Evolutionary conservation across 345 rosid genomes (phyloP), one percentile per base, ranked within the genome.

Genomic region (Gossypium turneri): DNA sequence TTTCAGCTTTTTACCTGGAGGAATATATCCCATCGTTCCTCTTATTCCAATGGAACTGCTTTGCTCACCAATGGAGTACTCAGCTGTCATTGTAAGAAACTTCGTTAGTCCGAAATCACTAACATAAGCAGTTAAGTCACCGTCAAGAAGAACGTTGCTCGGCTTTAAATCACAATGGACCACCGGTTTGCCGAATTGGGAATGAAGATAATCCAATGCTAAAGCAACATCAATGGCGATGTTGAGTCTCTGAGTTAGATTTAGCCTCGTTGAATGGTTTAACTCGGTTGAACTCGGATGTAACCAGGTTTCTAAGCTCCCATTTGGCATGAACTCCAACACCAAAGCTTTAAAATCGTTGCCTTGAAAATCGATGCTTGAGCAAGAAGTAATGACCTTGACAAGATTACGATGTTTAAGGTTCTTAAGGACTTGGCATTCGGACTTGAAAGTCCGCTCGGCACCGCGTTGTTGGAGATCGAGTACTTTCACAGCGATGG

Each of bases 271-370:
- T 38, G 52, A 43, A 11, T 19, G 8, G 6, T 11, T 47, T 12
- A 17, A n/a, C 50, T 71, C 38, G 2, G 52, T 55, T 71, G 74
- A 71, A 11, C 4, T 73, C 4, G 75, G 77, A 62, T 81, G 77
- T 47, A 78, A 66, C 80, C 80, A 78, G 25, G 44, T 47, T 38
- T 68, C 82, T 11, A 78, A 72, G 51, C 43, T 76, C 38, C 75
- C 77, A 10, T 61, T 72, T 8, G 67, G 62, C 82, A 75, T 68
- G 50, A 73, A 74, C 50, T 76, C 70, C 1, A 67, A 79, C 50
- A 79, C 76, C 17, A 82, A 74, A 58, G 76, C 69, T 51, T 76
- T 79, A 38, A 79, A 82, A n/a, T 58, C 70, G 4, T 70, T 67
- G 9, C 83, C 78, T 34, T 69, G 52, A n/a, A 45, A 59, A 29